Percentiles rank a stretch among this genome's conserved stretches.
These are phyloP conservation scores for Cynanchum wilfordii DNA, from an alignment of 257 asterid genomes.

Conservation along the genomic window DNA sequence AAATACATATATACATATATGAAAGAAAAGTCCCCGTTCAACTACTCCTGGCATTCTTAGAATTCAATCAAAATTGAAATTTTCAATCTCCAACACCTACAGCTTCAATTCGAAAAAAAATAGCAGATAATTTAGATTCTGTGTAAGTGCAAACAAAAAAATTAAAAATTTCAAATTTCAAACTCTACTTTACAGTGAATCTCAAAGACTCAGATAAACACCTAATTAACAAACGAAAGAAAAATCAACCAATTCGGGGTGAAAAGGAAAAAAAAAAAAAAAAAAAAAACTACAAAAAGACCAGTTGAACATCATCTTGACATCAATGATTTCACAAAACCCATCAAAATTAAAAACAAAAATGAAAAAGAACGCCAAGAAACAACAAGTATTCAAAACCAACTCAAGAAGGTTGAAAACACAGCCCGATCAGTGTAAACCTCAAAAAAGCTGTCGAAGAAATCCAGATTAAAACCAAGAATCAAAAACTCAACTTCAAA, in stretches of 20 bases:
- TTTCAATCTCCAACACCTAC: neutral
- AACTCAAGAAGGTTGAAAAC: neutral
- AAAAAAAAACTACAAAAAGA: neutral
- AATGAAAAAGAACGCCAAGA: neutral
- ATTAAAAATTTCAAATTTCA: slow-evolving; percentile 14
- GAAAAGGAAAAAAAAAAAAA: neutral
- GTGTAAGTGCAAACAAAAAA: neutral
- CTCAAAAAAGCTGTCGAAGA: neutral
- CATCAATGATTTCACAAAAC: neutral
- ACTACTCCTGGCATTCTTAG: neutral
- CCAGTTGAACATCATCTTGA: neutral
- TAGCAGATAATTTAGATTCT: slow-evolving; percentile 1
- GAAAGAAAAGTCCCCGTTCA: neutral
- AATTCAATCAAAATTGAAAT: neutral
- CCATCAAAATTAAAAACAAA: slow-evolving; percentile 7
- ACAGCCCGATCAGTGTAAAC: slow-evolving; percentile 5
- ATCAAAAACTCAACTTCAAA: neutral
- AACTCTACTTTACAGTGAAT: neutral
- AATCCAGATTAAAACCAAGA: slow-evolving; percentile 5
- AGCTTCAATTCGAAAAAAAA: slow-evolving; percentile 2
- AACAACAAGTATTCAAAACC: neutral
- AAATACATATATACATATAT: no score
- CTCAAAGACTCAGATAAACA: neutral
- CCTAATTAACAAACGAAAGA: neutral
- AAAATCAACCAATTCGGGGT: neutral